Base-by-base conservation (phyloP, 2,329 filamentous ascomycete genomes). In the Aspergillus fructus region DNA sequence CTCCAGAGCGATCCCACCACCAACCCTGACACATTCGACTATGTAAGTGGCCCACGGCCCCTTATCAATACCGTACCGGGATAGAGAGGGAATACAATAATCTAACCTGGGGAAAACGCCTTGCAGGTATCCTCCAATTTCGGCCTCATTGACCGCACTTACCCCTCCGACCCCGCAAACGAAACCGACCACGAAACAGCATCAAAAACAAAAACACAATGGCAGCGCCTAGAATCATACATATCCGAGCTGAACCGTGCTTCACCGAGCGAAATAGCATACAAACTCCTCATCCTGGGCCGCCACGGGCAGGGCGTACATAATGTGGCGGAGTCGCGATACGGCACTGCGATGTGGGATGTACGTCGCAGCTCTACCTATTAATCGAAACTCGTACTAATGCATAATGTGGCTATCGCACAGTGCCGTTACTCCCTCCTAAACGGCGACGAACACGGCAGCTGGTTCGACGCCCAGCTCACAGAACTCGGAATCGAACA, bases 291-390 rank as follows among this genome's bases (percentile, higher is more conserved):
- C 39, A 85, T 82, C 65, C 72, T 86, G 39, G 84, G 82, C 42
- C 79, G 85, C 27, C 85, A 88, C 65, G 85, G 85, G 21, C 79
- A 87, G 68, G 85, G 85, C 4, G 77, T 77, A 58, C 83, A 87
- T 71, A 88, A 88, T 65, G 83, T 84, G 12, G 85, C 84, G 1
- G 81, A 87, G 64, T 66, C 71, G 2, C 80, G 76, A 59, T 87
- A 85, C 60, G 85, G 84, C 30, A 85, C 81, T 0, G 75, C 79
- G 13, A 77, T 78, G 2, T 87, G 85, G 85, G 83, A 88, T 71
- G 81, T 83, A 73, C 17, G 64, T 42, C 9, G 9, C 27, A 11
- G 9, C 9, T 11, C 9, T 17, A 39, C 34, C 34, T 37, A 5
- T 13, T 4, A 37, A n/a, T 15, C n/a, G 15, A 37, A 37, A 4